Base-by-base conservation (phyloP, 2,329 filamentous ascomycete species). In the Mycosphaerella sp. region DNA sequence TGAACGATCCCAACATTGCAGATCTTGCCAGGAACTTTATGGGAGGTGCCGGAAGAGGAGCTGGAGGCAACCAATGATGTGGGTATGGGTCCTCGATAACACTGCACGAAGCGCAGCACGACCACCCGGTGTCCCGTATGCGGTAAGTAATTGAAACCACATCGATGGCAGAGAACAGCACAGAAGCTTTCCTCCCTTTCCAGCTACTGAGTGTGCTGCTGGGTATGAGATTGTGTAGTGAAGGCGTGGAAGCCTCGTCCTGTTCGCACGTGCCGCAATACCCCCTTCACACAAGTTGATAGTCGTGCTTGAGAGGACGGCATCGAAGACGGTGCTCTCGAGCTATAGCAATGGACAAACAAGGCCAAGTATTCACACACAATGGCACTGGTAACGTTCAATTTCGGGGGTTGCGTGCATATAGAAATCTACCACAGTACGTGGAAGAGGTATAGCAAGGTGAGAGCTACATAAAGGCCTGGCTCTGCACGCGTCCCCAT, bases 1-100 rank as follows among this genome's bases (percentile, higher is more conserved):
- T 98, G 93, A 86, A 84, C 60, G 93, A 98, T 70, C 93, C 93
- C 45, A 87, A 76, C 69, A 86, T 98, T 72, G 89, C 89, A 43
- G 89, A 96, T 55, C 90, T 97, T 78, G 84, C 84, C 53, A 76
- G 79, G 62, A 85, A 84, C 69, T 80, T 87, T 69, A 85, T 87
- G 82, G 82, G 82, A 44, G 80, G 75, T 53, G 67, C 62, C 10
- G 64, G 66, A 39, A 64, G 61, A 34, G 59, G 60, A 29, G 53
- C 48, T 29, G 57, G 55, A 39, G 56, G 47, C n/a, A 10, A 12
- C 6, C 41, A 45, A 41, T 44, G 48, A 51, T 31, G 4, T 12
- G 2, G 23, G 21, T 2, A 12, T 10, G 11, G 34, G 26, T 32
- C 29, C 32, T 45, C 23, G 32, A 45, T 21, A 23, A 45, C 10